Evolutionary conservation across 1,139 yeast genomes (phyloP), one percentile per base, ranked within the genome.

Genomic region (Blastobotrys petasosporus): DNA sequence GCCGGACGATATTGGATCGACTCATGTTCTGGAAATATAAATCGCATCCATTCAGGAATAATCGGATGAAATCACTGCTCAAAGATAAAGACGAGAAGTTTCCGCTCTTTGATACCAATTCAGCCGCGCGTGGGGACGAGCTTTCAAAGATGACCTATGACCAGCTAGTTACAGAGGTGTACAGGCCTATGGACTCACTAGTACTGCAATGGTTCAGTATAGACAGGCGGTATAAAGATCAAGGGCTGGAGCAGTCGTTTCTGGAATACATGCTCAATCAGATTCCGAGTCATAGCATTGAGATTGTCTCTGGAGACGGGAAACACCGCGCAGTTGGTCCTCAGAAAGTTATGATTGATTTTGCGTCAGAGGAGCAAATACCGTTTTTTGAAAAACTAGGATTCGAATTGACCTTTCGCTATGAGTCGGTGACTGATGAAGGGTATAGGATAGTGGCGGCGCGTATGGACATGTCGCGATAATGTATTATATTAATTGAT

Each of bases 401-500:
- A 13, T 35, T 30, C 13, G 15, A 13, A 12, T 12, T 28, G 34
- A 30, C 44, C 10, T 32, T 7, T 29, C n/a, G 30, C 12, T n/a
- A 20, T 15, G 29, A 33, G 3, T 29, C 6, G 3, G 30, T 34
- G 7, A 35, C 32, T 2, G 16, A 29, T 9, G 44, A 41, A 7
- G 44, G 32, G 16, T n/a, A 15, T 4, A 6, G 13, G 11, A 10
- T 36, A 3, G 28, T 41, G 12, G 31, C 16, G 30, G n/a, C 38
- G 2, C 32, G 42, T 4, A 37, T 38, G 38, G 46, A 32, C 28
- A 42, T 37, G 46, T 25, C 25, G 4, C 8, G 41, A 25, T 32
- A 25, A 34, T 4, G 17, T 32, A 32, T 32, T 32, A 15, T n/a
- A n/a, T n/a, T n/a, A n/a, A n/a, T n/a, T n/a, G n/a, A n/a, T n/a